Evolutionary conservation across 2,329 filamentous ascomycete species (phyloP), one percentile per base, ranked within the genome.

Genomic region (Aureobasidium vineae): DNA sequence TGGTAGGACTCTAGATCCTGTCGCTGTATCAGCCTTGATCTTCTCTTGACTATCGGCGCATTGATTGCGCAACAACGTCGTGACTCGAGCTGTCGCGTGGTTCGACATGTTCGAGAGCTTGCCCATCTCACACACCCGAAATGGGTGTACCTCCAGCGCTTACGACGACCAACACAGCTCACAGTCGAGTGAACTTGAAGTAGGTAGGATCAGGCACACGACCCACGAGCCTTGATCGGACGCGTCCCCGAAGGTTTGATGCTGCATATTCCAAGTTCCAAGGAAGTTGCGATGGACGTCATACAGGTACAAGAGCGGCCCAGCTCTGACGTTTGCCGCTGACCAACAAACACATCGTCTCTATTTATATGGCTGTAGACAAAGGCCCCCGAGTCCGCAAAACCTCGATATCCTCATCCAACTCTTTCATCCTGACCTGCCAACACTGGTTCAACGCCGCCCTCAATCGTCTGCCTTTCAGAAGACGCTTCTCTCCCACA

Each of bases 201-300:
- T 19, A 54, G 50, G 50, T 54, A 54, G 50, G 31, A 33, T 6
- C 5, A 41, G 19, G 40, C 40, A 41, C 40, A 41, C 13, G 15
- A 41, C 40, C 16, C 15, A 11, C 15, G 2, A 11, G 15, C 3
- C 23, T 19, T n/a, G 49, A 31, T 5, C 31, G 31, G 3, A 54
- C 31, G 50, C 50, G 23, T 21, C 1, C 33, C 19, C 49, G 49
- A 47, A 47, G 43, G 43, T 23, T 47, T 21, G 41, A 26, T 47
- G 43, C 43, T 3, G 45, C 45, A 49, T 10, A 7, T 21, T 54
- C 19, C 36, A 57, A 57, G 23, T 40, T 23, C 21, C 52, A 45
- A 50, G 59, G 59, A 52, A 63, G 45, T 21, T 41, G 59, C 59
- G 21, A 52, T 31, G 45, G 28, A 63, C 59, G 59, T 63, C 59